phyloP scores from a whole-genome alignment of 2,329 filamentous ascomycete genomes.

The Colletotrichum lupini region DNA sequence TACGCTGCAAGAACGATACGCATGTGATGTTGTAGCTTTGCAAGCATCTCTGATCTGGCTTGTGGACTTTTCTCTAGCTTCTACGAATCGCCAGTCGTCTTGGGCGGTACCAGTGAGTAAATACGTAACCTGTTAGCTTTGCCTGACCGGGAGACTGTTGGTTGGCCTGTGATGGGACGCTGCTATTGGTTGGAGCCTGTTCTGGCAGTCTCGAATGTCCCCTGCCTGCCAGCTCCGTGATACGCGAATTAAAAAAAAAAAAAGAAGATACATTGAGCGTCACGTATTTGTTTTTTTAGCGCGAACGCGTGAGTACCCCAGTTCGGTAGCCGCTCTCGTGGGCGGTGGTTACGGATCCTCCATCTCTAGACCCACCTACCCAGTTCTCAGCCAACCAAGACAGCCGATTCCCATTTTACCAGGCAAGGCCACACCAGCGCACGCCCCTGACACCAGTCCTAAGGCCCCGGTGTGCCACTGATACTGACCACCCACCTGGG shows the following conservation, averaged over 20 bases:
- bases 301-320: slow-evolving; percentile 34
- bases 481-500: slow-evolving; percentile 12
- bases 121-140: neutral
- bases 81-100: no score
- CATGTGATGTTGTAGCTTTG: no score
- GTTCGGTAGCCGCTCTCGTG: slow-evolving; percentile 14
- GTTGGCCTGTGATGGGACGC: neutral
- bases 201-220: neutral
- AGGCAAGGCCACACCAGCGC: neutral
- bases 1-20: no score
- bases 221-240: neutral
- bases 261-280: neutral
- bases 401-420: neutral
- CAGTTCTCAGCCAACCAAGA: neutral
- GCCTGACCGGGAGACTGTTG: neutral
- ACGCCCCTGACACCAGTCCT: neutral
- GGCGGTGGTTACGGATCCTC: neutral
- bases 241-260: slow-evolving; percentile 10
- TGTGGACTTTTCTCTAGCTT: no score
- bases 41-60: no score
- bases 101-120: no score
- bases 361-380: neutral
- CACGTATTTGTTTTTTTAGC: slow-evolving; percentile 39
- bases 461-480: neutral
- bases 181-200: slow-evolving; percentile 8